Evolutionary conservation across 257 asterid genomes (phyloP), one percentile per base, ranked within the genome.

Genomic region (Rhazya stricta): DNA sequence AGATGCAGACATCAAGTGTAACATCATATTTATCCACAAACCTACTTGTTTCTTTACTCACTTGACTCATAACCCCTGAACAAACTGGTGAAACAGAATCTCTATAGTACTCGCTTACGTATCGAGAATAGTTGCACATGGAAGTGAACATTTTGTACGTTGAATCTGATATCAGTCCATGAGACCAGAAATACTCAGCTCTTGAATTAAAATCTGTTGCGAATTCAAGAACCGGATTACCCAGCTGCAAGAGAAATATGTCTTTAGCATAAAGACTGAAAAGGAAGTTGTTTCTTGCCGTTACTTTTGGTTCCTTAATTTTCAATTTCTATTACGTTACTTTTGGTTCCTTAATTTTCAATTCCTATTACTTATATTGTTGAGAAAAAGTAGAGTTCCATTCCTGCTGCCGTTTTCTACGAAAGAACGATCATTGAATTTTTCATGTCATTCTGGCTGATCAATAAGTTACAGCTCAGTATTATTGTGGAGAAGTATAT

Each of bases 161-260:
- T 13, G 88, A 72, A 77, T 90, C 93, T 48, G 96, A 90, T 81
- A 90, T 86, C 56, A 90, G 78, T 43, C 96, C 96, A 72, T 90
- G 96, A 50, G 96, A 90, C 96, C 96, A 90, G 48, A 88, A 85
- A 79, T 86, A 90, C 67, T 88, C 96, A 3, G 93, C 92, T 80
- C 91, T 83, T 6, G 93, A 86, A 63, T 90, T 90, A 77, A 85
- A 88, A 77, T 90, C 96, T 0, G 87, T 81, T 4, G 86, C 79
- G 51, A 86, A 90, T 77, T 88, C 96, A 46, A 90, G 89, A 67
- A 90, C 85, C 71, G 96, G 96, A 85, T 90, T 90, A 3, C 96
- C 93, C n/a, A 90, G 80, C 96, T 90, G 90, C 82, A 83, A 53
- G 34, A 30, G 41, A 48, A 60, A 23, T 34, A 42, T 43, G 67